Evolutionary conservation across 2,329 filamentous ascomycete genomes (phyloP), one percentile per base, ranked within the genome.

Genomic region (Endoconidiophora laricicola): DNA sequence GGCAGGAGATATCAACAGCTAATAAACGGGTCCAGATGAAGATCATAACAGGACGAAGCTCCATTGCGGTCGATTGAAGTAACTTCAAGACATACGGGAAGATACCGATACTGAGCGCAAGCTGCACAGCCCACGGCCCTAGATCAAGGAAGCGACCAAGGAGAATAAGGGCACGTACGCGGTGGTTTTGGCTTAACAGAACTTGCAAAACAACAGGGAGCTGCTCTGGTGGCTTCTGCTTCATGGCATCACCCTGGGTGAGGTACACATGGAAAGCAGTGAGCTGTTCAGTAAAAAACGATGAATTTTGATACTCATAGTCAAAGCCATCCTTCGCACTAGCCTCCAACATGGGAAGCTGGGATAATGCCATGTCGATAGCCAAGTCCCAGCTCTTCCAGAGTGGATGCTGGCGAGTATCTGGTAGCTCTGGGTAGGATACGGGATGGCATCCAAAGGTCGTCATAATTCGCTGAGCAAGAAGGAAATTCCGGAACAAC

Each of bases 51-150:
- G 91, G 90, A 61, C 96, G 96, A 54, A 98, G 68, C 63, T 98
- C 91, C 44, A 86, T 77, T 0, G 91, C 91, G 44, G 93, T 90
- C 3, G 91, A 96, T 63, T 98, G 91, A 16, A 98, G 70, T 23
- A 98, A 71, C 65, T 98, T 98, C 33, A 98, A 69, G n/a, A 98
- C 91, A 61, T 98, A 98, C 0, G 91, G 91, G 64, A 98, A 98
- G 55, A 98, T 98, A 22, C 91, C 91, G 54, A 98, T 98, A 63
- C 88, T 95, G 14, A 98, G 73, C 14, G 91, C 91, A 39, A 98
- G 77, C 62, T 96, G 91, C n/a, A 98, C 91, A 26, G 91, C 93
- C 91, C 91, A 98, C 0, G 91, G 91, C 0, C 91, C 91, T 38
- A 96, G 75, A 59, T 98, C 91, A 18, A 98, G 70, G 63, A 98